Evolutionary conservation across 225 moss, liverwort and hornwort genomes (phyloP).

Genomic region (Bryoerythrophyllum caledonicum): DNA sequence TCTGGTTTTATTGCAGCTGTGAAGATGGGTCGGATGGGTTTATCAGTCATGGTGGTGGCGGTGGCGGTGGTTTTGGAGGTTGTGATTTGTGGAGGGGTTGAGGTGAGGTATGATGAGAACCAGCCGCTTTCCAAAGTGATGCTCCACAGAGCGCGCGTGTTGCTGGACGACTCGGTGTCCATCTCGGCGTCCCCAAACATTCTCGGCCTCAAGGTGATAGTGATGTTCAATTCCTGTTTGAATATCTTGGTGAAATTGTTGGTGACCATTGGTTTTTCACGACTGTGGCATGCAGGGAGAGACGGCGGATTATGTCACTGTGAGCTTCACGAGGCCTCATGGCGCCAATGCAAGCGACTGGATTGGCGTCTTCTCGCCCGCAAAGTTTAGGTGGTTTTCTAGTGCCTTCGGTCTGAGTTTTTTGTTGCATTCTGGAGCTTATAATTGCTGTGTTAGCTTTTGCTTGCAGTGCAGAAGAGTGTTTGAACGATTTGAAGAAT

Average conservation of each 20-base stretch:
- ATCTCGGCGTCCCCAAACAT: conserved; percentile 51
- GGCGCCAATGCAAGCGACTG: conserved; percentile 65
- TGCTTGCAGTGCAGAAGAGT: conserved; percentile 30
- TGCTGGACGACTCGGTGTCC: conserved; percentile 50
- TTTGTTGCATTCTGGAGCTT: not conserved
- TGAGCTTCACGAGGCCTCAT: conserved; percentile 32
- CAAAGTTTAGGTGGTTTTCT: conserved; percentile 48
- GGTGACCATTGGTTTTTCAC: not conserved
- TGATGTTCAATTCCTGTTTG: not conserved
- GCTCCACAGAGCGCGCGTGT: conserved; percentile 40
- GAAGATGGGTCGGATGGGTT: conserved; percentile 19
- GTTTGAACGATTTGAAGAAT: conserved; percentile 39
- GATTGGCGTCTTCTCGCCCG: conserved; percentile 75
- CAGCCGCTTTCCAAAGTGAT: conserved; percentile 51
- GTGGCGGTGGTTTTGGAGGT: not conserved
- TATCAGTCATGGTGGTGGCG: not conserved
- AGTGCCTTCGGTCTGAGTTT: not conserved
- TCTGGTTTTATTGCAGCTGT: not conserved
- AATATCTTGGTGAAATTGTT: not conserved
- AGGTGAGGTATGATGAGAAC: conserved; percentile 39
- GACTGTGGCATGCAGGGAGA: conserved; percentile 33
- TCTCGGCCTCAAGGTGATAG: conserved; percentile 43
- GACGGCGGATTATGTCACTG: conserved; percentile 46
- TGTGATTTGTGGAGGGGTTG: conserved; percentile 16
- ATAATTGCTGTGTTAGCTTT: not conserved